Percentiles rank a stretch among this genome's conserved stretches.
Evolutionary conservation across 75 land plant genomes (phyloP).

Genomic region (Selaginella moellendorffii): DNA sequence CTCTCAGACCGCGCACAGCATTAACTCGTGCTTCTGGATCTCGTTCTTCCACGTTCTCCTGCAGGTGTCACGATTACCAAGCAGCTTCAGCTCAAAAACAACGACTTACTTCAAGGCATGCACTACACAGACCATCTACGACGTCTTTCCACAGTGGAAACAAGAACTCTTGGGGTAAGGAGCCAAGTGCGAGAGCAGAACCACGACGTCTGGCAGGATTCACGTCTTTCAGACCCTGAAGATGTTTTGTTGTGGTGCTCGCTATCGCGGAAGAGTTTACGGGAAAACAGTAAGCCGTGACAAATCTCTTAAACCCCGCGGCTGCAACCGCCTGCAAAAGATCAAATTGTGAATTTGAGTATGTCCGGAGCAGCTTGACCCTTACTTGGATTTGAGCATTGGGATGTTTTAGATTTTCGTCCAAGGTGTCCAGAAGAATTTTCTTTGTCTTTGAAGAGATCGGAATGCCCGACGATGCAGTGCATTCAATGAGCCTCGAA

Average conservation of each 20-base stretch:
- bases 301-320: conserved; percentile 47
- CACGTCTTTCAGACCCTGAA: conserved; percentile 50
- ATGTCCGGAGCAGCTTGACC: too few species aligned
- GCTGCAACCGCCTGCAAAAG: conserved; percentile 80
- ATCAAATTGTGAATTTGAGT: too few species aligned
- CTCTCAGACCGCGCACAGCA: conserved; percentile 59
- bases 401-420: conserved; percentile 95
- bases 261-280: conserved; percentile 13
- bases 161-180: conserved; percentile 51
- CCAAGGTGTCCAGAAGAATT: conserved; percentile 58
- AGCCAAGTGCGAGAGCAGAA: conserved; percentile 73
- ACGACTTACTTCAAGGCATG: conserved; percentile 17
- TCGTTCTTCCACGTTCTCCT: conserved; percentile 80
- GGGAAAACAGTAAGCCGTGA: conserved; percentile 42
- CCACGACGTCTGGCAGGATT: conserved; percentile 87
- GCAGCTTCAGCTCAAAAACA: too few species aligned
- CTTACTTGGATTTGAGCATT: conserved; percentile 80
- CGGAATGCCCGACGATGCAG: conserved; percentile 34
- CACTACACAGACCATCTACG: conserved; percentile 42
- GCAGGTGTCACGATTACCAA: too few species aligned
- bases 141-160: conserved; percentile 48
- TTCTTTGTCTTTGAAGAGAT: conserved; percentile 43
- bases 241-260: conserved; percentile 38
- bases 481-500: conserved; percentile 70
- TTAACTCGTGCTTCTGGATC: conserved; percentile 98